These are phyloP conservation scores for Striga asiatica DNA, from an alignment of 257 asterid species.

Conservation along the genomic window DNA sequence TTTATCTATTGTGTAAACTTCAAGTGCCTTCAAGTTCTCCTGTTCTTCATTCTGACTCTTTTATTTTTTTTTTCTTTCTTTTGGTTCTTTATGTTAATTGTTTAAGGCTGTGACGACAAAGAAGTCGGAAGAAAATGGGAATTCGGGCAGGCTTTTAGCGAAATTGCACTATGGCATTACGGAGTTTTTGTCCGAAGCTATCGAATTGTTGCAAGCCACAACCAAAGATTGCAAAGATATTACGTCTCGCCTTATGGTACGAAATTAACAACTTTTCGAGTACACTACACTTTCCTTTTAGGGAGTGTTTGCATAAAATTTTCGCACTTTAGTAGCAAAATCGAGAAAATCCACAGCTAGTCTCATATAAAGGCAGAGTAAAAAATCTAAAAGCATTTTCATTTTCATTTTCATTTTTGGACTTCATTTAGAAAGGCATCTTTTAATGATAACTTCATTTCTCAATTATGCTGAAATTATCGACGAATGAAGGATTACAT, in stretches of 20 bases:
- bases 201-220: slow-evolving; percentile 14
- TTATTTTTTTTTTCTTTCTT: background rate
- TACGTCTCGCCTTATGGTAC: slow-evolving; percentile 37
- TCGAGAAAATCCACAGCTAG: too few species aligned
- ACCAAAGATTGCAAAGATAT: slow-evolving; percentile 36
- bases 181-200: slow-evolving; percentile 41
- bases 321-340: too few species aligned
- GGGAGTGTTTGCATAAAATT: background rate
- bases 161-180: slow-evolving; percentile 49
- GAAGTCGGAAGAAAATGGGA: slow-evolving; percentile 53
- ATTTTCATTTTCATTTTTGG: too few species aligned
- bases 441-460: too few species aligned
- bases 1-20: too few species aligned
- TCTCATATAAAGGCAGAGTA: too few species aligned
- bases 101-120: slow-evolving; percentile 44
- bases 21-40: too few species aligned
- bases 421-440: too few species aligned
- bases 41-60: too few species aligned
- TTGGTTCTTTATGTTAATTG: background rate
- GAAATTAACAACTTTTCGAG: background rate
- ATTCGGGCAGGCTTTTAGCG: slow-evolving; percentile 33
- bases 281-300: background rate
- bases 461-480: too few species aligned
- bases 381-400: too few species aligned
- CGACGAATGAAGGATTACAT: slow-evolving; percentile 47